Conservation (phyloP, 768 basidiomycete genomes). For the Russula ochroleuca region DNA sequence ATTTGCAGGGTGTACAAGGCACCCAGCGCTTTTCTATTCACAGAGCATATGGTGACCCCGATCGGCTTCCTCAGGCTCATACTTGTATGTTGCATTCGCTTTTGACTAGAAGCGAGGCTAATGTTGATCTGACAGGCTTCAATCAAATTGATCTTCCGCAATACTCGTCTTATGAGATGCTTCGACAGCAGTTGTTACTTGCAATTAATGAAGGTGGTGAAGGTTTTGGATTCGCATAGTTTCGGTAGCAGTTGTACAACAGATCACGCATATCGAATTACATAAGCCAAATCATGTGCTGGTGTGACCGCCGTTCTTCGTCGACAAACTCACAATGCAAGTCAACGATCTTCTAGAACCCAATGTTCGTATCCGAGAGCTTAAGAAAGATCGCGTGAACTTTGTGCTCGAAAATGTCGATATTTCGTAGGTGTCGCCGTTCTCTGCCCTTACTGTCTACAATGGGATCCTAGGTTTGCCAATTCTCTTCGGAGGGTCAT, state of each 20-base stretch:
- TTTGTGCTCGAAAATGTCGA: slow-evolving; percentile 96
- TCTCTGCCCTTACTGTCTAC: slow-evolving; percentile 12
- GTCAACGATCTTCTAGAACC: slow-evolving; percentile 48
- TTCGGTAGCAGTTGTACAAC: slow-evolving; percentile 11
- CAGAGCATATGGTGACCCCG: slow-evolving; percentile 81
- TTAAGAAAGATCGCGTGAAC: slow-evolving; percentile 81
- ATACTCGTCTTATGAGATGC: slow-evolving; percentile 94
- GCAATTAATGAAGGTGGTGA: slow-evolving; percentile 96
- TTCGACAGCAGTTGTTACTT: slow-evolving; percentile 82
- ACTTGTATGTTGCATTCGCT: slow-evolving; percentile 56
- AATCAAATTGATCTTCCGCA: slow-evolving; percentile 93
- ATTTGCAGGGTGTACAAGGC: slow-evolving; percentile 93
- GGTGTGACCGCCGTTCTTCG: background rate
- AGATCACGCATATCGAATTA: slow-evolving; percentile 10
- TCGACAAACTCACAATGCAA: slow-evolving; percentile 32
- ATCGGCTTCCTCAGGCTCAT: slow-evolving; percentile 84
- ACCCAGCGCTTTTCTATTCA: slow-evolving; percentile 95
- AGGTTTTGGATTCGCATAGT: slow-evolving; percentile 81
- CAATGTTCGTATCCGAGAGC: slow-evolving; percentile 74
- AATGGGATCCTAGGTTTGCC: slow-evolving; percentile 59
- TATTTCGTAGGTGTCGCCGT: slow-evolving; percentile 62
- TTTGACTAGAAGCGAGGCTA: slow-evolving; percentile 17
- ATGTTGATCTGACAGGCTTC: slow-evolving; percentile 54
- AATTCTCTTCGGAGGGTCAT: slow-evolving; percentile 92
- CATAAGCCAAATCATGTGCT: slow-evolving; percentile 4